Percentiles rank a stretch among this genome's conserved stretches.
phyloP scores from a whole-genome alignment of 257 asterid genomes.

The Primulina tabacum region DNA sequence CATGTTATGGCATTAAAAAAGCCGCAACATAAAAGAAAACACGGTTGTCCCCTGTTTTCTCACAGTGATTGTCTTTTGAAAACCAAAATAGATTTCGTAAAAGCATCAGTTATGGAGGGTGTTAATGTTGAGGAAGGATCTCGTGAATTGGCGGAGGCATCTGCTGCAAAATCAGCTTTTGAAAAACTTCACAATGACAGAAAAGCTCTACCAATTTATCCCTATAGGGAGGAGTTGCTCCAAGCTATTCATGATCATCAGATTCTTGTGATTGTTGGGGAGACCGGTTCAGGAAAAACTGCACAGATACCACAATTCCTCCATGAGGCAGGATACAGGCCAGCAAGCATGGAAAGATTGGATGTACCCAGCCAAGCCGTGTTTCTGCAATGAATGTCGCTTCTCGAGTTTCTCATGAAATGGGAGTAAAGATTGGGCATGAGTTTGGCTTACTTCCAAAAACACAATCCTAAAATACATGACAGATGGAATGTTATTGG shows the following conservation, averaged over 20 bases:
- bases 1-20: too few relatives aligned
- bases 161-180: too few relatives aligned
- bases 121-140: too few relatives aligned
- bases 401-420: slow-evolving; percentile 96
- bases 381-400: slow-evolving; percentile 99
- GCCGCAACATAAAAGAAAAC: too few relatives aligned
- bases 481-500: slow-evolving; percentile 91
- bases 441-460: too few relatives aligned
- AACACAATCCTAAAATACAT: slow-evolving; percentile 81
- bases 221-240: slow-evolving; percentile 72
- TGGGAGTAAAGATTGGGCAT: too few relatives aligned
- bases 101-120: too few relatives aligned
- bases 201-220: slow-evolving; percentile 77
- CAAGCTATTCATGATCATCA: slow-evolving; percentile 74
- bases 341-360: slow-evolving; percentile 65
- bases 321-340: slow-evolving; percentile 86
- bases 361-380: slow-evolving; percentile 97
- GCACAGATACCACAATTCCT: slow-evolving; percentile 95
- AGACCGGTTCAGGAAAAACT: slow-evolving; percentile 94
- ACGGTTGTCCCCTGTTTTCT: too few relatives aligned
- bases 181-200: slow-evolving; percentile 58
- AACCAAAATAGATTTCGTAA: too few relatives aligned
- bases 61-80: too few relatives aligned
- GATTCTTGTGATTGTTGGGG: slow-evolving; percentile 96
- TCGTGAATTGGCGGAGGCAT: too few relatives aligned